Percentiles rank a stretch among this genome's conserved stretches.
These are phyloP conservation scores for Penicillium sp. DNA, from an alignment of 2,329 filamentous ascomycete genomes.

Conservation along the genomic window DNA sequence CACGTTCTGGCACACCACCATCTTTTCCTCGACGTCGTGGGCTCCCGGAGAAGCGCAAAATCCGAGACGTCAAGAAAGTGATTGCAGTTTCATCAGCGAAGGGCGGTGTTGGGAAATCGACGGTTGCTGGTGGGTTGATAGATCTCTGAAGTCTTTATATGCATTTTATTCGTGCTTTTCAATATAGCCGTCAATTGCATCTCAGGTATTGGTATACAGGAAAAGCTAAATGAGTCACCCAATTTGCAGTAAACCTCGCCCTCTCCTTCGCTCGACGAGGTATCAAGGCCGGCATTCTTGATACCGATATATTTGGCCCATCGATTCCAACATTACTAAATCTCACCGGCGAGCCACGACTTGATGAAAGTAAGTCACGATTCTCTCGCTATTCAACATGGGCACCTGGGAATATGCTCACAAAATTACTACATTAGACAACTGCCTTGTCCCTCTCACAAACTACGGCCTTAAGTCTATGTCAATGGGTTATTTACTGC, in stretches of 20 bases:
- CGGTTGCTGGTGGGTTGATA: constrained; percentile 64
- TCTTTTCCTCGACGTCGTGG: constrained; percentile 71
- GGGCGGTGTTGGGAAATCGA: constrained; percentile 96
- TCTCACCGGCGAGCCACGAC: constrained; percentile 69
- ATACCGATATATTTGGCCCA: constrained; percentile 95
- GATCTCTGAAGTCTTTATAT: neutral
- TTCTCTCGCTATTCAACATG: neutral
- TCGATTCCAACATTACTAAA: constrained; percentile 88
- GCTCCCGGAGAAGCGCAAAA: constrained; percentile 73
- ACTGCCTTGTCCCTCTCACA: constrained; percentile 72
- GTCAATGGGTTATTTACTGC: constrained; percentile 93
- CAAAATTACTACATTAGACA: constrained; percentile 25
- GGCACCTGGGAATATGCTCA: neutral
- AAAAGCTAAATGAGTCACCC: constrained; percentile 2
- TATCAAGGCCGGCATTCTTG: constrained; percentile 78
- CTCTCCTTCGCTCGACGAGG: constrained; percentile 79
- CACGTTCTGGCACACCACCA: constrained; percentile 65
- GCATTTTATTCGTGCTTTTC: neutral
- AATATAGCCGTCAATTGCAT: neutral
- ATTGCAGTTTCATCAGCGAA: constrained; percentile 96
- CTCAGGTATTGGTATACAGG: neutral
- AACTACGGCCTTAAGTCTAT: constrained; percentile 97
- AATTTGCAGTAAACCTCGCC: constrained; percentile 64
- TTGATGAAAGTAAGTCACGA: constrained; percentile 63
- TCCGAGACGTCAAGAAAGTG: constrained; percentile 82